These are phyloP conservation scores for Plasmodium berghei DNA, from an alignment of 169 alveolate genomes.

Conservation along the genomic window DNA sequence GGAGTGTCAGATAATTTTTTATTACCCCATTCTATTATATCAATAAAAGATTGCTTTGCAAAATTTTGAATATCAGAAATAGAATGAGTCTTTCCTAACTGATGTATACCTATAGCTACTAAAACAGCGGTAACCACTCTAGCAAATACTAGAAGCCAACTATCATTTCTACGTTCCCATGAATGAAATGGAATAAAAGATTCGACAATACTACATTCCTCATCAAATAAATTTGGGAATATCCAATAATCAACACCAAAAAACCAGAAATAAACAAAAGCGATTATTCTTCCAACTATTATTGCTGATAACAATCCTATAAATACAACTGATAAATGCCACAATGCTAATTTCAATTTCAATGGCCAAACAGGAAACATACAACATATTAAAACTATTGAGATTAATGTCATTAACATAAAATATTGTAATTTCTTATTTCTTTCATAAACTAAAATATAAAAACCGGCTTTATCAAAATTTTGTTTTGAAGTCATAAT, in stretches of 20 bases:
- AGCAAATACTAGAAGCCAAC: conserved; percentile 80
- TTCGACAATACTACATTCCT: conserved; percentile 90
- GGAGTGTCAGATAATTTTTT: conserved; percentile 85
- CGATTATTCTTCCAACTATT: conserved; percentile 82
- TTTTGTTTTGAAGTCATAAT: conserved; percentile 86
- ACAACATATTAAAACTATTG: conserved; percentile 87
- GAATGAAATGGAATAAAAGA: conserved; percentile 88
- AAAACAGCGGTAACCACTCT: conserved; percentile 87
- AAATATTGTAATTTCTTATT: conserved; percentile 84
- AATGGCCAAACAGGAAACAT: conserved; percentile 93
- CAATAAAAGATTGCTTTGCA: conserved; percentile 89
- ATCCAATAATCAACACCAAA: conserved; percentile 90
- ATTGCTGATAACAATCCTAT: conserved; percentile 82
- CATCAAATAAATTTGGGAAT: conserved; percentile 90
- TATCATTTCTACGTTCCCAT: conserved; percentile 83
- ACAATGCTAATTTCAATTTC: conserved; percentile 86
- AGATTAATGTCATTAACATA: conserved; percentile 82
- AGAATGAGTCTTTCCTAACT: conserved; percentile 88
- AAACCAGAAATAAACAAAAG: conserved; percentile 87
- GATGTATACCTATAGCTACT: conserved; percentile 86
- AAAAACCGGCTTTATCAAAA: conserved; percentile 88
- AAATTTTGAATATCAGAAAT: conserved; percentile 86
- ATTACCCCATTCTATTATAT: conserved; percentile 90
- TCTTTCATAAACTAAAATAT: conserved; percentile 88
- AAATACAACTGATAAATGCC: conserved; percentile 89